Percentiles rank a stretch among this genome's conserved stretches.
These are phyloP conservation scores for Lyophyllum semitale DNA, from an alignment of 768 basidiomycete genomes.

Conservation along the genomic window DNA sequence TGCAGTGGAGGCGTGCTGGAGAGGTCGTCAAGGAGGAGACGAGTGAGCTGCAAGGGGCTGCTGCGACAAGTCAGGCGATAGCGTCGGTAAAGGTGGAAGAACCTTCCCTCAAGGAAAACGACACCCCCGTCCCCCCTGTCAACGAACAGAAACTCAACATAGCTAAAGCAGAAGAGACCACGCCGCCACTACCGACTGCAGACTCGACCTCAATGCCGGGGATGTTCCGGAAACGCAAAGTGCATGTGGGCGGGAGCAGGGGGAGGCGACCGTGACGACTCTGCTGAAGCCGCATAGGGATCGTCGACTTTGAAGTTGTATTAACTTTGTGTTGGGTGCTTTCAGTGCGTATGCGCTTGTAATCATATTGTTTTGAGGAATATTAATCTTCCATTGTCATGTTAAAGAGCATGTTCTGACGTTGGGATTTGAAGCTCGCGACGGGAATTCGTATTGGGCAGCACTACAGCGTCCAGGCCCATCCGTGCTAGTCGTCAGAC, in stretches of 20 bases:
- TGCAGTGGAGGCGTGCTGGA: conserved; percentile 32
- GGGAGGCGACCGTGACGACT: conserved; percentile 14
- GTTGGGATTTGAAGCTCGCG: not conserved
- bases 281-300: not conserved
- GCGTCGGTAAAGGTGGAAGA: conserved; percentile 5
- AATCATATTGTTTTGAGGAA: not conserved
- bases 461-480: not conserved
- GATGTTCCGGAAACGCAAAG: conserved; percentile 36
- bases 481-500: not conserved
- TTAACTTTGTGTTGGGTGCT: not conserved
- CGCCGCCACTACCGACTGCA: not conserved
- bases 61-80: conserved; percentile 3
- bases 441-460: not conserved
- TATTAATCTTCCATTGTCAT: not conserved
- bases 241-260: conserved; percentile 21
- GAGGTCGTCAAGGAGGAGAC: conserved; percentile 4
- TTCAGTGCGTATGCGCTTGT: not conserved
- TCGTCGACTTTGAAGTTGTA: not conserved
- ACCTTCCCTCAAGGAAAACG: not conserved
- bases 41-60: conserved; percentile 19
- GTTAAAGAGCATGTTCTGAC: not conserved
- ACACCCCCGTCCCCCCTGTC: not conserved
- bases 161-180: conserved; percentile 4
- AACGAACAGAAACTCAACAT: conserved; percentile 1
- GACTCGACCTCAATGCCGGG: conserved; percentile 8